Base-by-base conservation (phyloP, 495 filamentous ascomycete species). In the Xylona heveae region DNA sequence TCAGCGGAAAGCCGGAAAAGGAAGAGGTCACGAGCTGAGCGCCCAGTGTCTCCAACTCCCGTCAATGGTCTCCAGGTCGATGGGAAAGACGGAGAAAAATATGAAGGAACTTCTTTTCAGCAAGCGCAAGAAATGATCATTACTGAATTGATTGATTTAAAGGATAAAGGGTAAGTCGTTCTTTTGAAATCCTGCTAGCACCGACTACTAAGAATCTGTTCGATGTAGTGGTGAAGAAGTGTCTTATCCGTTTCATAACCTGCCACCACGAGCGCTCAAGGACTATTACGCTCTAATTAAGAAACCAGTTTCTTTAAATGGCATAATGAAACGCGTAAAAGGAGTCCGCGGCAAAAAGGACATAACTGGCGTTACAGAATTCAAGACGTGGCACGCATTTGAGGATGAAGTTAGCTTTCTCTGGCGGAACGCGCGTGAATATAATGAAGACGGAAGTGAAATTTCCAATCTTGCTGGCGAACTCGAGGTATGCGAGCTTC, bases 381-480 rank as follows among this genome's bases (percentile, higher is more conserved):
- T 81, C 48, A 76, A 75, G 40, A 71, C 51, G 15, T 93, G 83
- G 83, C 52, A 68, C 25, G 59, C 67, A 3, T 85, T 92, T 36
- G 79, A 83, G 49, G 66, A 76, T 8, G 78, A 75, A 36, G 58
- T 78, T 28, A 71, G 62, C 39, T 64, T 73, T 33, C 73, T 92
- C 19, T 90, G 81, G 78, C 65, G 61, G 23, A 93, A 93, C 53
- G 84, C 83, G 3, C 68, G 72, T 30, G 65, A 70, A 19, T 93
- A 83, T 51, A 93, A 93, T 41, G 82, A 90, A 43, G 82, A 90
- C 42, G 77, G 64, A 2, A 91, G 83, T 42, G 69, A 74, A 10
- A 76, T 92, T 24, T 74, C 62, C 31, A 53, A 60, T 13, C 58
- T 82, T 34, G 78, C 79, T 13, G 66, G 66, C 13, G 62, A 79